Conservation (phyloP, 371 early-diverging fungal species). For the Umbelopsis sp. region DNA sequence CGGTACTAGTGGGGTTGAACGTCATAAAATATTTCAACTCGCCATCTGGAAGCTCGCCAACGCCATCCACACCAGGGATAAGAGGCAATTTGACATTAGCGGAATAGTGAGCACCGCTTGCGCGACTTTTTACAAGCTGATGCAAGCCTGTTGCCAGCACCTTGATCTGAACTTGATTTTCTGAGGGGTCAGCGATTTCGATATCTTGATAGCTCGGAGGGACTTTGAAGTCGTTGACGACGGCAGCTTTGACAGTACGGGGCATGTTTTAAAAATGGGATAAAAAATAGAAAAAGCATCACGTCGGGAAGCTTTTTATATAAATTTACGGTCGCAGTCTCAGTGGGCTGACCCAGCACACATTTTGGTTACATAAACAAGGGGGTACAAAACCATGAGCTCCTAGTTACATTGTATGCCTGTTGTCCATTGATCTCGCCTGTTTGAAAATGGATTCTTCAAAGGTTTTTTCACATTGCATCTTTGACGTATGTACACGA, state of each 20-base stretch:
- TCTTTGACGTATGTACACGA: too few relatives aligned
- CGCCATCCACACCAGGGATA: constrained; percentile 15
- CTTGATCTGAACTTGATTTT: constrained; percentile 1
- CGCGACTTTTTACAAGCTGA: constrained; percentile 4
- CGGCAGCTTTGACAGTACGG: constrained; percentile 8
- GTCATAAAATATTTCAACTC: neutral
- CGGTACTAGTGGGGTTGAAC: neutral
- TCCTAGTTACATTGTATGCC: too few relatives aligned
- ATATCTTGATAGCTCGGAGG: neutral
- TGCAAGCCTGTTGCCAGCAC: constrained; percentile 16
- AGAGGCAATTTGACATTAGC: neutral
- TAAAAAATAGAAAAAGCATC: neutral
- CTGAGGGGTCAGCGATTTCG: constrained; percentile 1
- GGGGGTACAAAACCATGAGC: too few relatives aligned
- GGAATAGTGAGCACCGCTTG: constrained; percentile 11
- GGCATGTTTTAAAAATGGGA: neutral
- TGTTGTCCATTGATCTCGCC: too few relatives aligned
- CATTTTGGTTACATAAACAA: too few relatives aligned
- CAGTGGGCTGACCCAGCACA: too few relatives aligned
- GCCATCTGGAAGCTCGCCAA: constrained; percentile 10
- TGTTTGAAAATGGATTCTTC: too few relatives aligned
- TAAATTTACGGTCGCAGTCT: too few relatives aligned
- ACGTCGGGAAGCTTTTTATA: too few relatives aligned
- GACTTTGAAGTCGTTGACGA: neutral
- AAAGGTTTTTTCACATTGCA: too few relatives aligned